phyloP scores from a whole-genome alignment of 2,329 filamentous ascomycete genomes.

The Ophiostoma sp. region DNA sequence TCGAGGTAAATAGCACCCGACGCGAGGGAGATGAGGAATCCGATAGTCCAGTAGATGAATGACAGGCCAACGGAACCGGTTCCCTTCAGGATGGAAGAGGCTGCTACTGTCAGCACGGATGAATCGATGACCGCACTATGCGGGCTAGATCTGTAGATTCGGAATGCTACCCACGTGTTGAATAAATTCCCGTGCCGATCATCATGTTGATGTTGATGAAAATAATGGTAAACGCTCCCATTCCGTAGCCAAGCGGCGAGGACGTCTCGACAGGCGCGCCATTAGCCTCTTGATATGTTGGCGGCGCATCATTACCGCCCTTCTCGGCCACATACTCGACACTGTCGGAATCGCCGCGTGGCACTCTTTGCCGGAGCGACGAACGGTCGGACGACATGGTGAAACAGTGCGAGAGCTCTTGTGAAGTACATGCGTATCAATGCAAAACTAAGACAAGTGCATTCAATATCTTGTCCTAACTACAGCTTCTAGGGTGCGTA shows the following conservation, averaged over 20 bases:
- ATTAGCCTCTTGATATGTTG: conserved; percentile 47
- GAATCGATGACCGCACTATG: background rate
- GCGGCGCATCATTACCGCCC: conserved; percentile 27
- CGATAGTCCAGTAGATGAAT: conserved; percentile 60
- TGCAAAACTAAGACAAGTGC: background rate
- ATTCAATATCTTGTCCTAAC: background rate
- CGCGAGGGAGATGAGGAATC: conserved; percentile 52
- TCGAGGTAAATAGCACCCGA: conserved; percentile 58
- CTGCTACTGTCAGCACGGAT: conserved; percentile 32
- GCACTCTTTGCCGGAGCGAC: background rate
- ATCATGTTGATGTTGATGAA: conserved; percentile 58
- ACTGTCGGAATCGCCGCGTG: background rate
- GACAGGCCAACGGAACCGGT: conserved; percentile 58
- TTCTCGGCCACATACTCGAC: conserved; percentile 20
- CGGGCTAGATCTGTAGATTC: background rate
- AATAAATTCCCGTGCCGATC: conserved; percentile 59
- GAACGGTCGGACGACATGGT: background rate
- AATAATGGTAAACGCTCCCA: conserved; percentile 50
- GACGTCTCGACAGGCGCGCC: conserved; percentile 56
- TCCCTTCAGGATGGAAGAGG: conserved; percentile 51
- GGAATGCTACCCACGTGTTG: conserved; percentile 48
- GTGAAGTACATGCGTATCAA: background rate
- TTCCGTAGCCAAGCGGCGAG: conserved; percentile 56
- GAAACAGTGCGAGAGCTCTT: background rate
- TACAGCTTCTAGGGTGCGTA: background rate